phyloP scores from a whole-genome alignment of 768 basidiomycete species.

The Macrolepiota fuliginosa region DNA sequence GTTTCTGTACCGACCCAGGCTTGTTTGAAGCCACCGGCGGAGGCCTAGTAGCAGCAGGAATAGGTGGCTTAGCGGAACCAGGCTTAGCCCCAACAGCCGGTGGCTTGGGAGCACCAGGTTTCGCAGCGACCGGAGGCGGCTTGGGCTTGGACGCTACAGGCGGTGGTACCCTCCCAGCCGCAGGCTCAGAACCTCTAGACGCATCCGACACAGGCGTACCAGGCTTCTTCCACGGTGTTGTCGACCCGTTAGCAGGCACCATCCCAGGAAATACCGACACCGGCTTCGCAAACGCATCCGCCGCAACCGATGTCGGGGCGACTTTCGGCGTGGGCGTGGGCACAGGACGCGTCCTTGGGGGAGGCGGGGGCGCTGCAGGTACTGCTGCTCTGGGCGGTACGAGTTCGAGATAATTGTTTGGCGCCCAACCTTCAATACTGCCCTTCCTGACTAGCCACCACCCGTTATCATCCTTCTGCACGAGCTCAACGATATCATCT shows the following conservation, averaged over 20 bases:
- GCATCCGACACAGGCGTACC: constrained; percentile 32
- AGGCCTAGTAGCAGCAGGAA: constrained; percentile 58
- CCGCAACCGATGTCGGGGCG: constrained; percentile 41
- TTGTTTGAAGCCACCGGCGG: constrained; percentile 35
- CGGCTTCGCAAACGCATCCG: constrained; percentile 70
- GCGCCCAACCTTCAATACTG: constrained; percentile 89
- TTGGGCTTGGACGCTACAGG: constrained; percentile 67
- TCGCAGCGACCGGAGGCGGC: constrained; percentile 54
- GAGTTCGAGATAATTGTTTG: constrained; percentile 88
- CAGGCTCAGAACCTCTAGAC: constrained; percentile 29
- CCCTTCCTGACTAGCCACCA: constrained; percentile 97
- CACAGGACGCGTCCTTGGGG: constrained; percentile 54
- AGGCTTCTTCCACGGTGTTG: constrained; percentile 72
- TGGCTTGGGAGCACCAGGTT: constrained; percentile 51
- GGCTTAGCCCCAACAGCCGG: constrained; percentile 38
- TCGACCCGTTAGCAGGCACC: constrained; percentile 62
- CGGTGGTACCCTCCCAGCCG: constrained; percentile 53
- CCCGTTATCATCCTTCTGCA: constrained; percentile 92
- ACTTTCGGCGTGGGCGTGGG: constrained; percentile 36
- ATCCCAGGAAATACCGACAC: constrained; percentile 82
- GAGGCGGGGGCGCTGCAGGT: constrained; percentile 65
- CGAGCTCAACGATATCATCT: constrained; percentile 88
- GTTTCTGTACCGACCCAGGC: constrained; percentile 38
- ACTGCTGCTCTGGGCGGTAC: constrained; percentile 65
- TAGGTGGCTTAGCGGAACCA: constrained; percentile 48